Evolutionary conservation across 2,329 filamentous ascomycete genomes (phyloP).

Genomic region (Ceratocystiopsis brevicomis): DNA sequence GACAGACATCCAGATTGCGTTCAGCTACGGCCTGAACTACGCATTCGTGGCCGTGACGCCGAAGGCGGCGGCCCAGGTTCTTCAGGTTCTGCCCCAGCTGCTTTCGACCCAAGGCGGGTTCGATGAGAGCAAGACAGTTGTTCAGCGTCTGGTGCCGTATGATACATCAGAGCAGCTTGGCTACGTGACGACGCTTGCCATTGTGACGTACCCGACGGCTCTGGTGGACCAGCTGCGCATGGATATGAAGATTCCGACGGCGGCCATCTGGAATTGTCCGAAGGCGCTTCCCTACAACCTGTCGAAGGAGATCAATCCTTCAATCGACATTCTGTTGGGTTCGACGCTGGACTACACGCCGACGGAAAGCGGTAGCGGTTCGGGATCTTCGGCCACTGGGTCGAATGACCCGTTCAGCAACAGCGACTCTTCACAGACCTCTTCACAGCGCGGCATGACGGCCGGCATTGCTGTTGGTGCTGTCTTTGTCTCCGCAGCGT

Average conservation of each 20-base stretch:
- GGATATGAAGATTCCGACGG: conserved; percentile 52
- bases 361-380: conserved; percentile 19
- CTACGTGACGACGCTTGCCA: conserved; percentile 65
- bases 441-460: conserved; percentile 42
- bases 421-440: conserved; percentile 27
- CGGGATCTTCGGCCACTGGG: conserved; percentile 13
- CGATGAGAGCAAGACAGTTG: conserved; percentile 30
- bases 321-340: conserved; percentile 46
- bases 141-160: conserved; percentile 56
- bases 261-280: conserved; percentile 55
- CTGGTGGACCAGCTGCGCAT: conserved; percentile 48
- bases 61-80: conserved; percentile 67
- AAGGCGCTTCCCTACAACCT: conserved; percentile 49
- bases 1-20: conserved; percentile 66
- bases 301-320: conserved; percentile 65
- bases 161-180: conserved; percentile 50
- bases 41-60: conserved; percentile 55
- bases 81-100: conserved; percentile 55
- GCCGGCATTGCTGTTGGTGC: conserved; percentile 59
- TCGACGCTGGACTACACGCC: conserved; percentile 22
- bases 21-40: conserved; percentile 66
- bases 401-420: conserved; percentile 18
- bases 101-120: conserved; percentile 47
- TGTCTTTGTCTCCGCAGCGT: conserved; percentile 62
- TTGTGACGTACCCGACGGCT: conserved; percentile 48